Percentiles rank a stretch among this genome's conserved stretches.
Conservation (phyloP, 1,284 basidiomycete genomes). For the Albatrellus sp. region DNA sequence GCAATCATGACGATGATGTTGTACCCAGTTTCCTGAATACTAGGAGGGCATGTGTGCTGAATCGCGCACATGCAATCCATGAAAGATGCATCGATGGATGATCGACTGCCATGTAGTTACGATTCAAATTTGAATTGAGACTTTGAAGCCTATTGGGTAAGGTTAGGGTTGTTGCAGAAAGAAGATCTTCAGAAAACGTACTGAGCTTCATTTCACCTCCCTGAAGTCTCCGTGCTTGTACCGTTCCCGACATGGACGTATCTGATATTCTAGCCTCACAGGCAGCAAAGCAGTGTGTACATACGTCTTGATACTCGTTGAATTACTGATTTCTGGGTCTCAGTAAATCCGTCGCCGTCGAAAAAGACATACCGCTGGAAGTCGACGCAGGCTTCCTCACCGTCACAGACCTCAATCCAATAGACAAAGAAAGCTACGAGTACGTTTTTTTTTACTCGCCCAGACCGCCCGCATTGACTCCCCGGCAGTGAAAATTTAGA, state of each 20-base stretch:
- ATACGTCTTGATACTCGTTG: neutral
- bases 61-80: no score
- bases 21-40: no score
- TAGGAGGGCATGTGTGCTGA: no score
- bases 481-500: constrained; percentile 65
- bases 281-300: constrained; percentile 46
- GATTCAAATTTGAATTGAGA: no score
- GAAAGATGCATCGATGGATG: no score
- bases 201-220: no score
- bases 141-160: no score
- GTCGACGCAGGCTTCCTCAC: constrained; percentile 78
- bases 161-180: no score
- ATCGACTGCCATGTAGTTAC: no score
- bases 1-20: no score
- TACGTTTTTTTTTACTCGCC: constrained; percentile 22
- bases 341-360: constrained; percentile 58
- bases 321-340: neutral
- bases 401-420: constrained; percentile 80
- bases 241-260: constrained; percentile 51
- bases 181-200: no score
- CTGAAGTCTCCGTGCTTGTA: no score
- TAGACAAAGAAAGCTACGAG: constrained; percentile 73
- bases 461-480: neutral
- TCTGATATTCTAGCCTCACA: constrained; percentile 63
- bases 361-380: constrained; percentile 73